Percentiles rank a stretch among this genome's conserved stretches.
Conservation (phyloP, 768 basidiomycete species). For the Russula ochroleuca region DNA sequence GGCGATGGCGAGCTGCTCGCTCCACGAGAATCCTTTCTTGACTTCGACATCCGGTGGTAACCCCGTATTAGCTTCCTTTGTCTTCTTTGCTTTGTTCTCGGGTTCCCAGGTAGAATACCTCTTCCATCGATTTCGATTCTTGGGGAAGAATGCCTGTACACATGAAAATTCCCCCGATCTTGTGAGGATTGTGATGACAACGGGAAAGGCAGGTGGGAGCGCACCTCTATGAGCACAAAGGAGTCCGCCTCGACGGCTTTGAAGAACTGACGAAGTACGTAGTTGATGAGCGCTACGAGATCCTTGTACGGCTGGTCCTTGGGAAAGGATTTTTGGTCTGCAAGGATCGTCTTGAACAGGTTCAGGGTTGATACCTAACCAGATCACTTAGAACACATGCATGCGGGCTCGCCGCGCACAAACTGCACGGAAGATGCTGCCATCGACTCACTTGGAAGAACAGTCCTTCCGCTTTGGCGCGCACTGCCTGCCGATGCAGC, state of each 20-base stretch:
- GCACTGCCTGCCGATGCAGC: constrained; percentile 87
- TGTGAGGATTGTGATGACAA: neutral
- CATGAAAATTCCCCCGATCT: neutral
- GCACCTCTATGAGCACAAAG: constrained; percentile 84
- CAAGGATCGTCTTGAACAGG: constrained; percentile 83
- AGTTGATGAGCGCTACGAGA: constrained; percentile 78
- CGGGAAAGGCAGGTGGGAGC: neutral
- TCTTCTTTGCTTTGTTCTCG: constrained; percentile 39
- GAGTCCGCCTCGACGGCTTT: constrained; percentile 80
- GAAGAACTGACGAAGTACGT: constrained; percentile 89
- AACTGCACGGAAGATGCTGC: constrained; percentile 1
- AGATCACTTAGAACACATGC: constrained; percentile 5
- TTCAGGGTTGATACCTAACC: constrained; percentile 81
- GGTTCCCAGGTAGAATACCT: constrained; percentile 76
- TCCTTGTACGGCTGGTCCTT: constrained; percentile 78
- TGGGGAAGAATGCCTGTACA: constrained; percentile 78
- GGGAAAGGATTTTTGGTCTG: constrained; percentile 74
- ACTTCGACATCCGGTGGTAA: constrained; percentile 69
- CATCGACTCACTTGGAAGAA: constrained; percentile 79
- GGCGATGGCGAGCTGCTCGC: constrained; percentile 84
- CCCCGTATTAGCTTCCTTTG: constrained; percentile 39
- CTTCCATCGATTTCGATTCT: constrained; percentile 84
- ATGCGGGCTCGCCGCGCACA: constrained; percentile 16
- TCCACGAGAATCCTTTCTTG: constrained; percentile 85
- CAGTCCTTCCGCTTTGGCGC: constrained; percentile 86